Evolutionary conservation across 1,284 basidiomycete species (phyloP).

Genomic region (Xerocomus nothofagi): DNA sequence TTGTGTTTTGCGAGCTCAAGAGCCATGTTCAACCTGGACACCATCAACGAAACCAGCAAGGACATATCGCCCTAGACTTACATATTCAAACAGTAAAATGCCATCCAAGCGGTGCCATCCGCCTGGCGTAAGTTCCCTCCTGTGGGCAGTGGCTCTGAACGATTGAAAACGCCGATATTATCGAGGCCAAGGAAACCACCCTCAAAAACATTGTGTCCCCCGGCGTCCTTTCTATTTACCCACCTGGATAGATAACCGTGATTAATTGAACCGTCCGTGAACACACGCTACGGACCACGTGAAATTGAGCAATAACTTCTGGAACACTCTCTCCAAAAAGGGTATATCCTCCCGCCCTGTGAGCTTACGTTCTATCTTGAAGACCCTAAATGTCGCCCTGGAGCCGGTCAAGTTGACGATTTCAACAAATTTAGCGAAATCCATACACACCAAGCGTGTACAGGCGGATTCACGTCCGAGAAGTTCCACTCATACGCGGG

Average conservation of each 20-base stretch:
- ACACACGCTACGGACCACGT: constrained; percentile 66
- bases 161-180: constrained; percentile 98
- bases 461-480: constrained; percentile 94
- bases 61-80: constrained; percentile 35
- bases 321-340: constrained; percentile 97
- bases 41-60: constrained; percentile 3
- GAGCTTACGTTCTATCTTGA: constrained; percentile 97
- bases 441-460: constrained; percentile 81
- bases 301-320: constrained; percentile 95
- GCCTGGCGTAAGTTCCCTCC: constrained; percentile 92
- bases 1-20: constrained; percentile 98
- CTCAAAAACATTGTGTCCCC: constrained; percentile 95
- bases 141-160: constrained; percentile 93
- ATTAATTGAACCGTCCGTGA: background rate
- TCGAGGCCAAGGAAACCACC: constrained; percentile 97
- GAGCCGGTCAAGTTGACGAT: background rate
- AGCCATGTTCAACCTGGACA: constrained; percentile 86
- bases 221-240: constrained; percentile 97
- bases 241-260: constrained; percentile 56
- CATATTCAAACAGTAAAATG: constrained; percentile 97
- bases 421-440: background rate
- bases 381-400: constrained; percentile 93
- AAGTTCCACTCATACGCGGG: constrained; percentile 99
- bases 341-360: constrained; percentile 87
- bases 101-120: constrained; percentile 99